Evolutionary conservation across 441 rosid genomes (phyloP), one percentile per base, ranked within the genome.

Genomic region (Raphanus hybrid): DNA sequence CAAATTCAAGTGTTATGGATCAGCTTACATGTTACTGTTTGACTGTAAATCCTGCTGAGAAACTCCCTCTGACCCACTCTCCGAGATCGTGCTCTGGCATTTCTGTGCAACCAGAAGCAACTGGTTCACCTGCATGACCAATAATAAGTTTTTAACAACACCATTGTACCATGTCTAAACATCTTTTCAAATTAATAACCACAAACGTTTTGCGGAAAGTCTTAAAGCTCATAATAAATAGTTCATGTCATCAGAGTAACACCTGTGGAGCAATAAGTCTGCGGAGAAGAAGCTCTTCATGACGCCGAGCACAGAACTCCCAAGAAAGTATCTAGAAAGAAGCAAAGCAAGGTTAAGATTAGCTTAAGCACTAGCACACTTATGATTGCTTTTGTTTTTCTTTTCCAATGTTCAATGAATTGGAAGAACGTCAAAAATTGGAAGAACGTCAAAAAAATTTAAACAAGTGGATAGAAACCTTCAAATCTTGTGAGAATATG

Each of bases 241-340:
- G 35, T 43, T 57, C 29, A 50, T 23, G 76, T 64, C 11, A 35
- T 68, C 35, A 65, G 48, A 73, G 39, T 73, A 35, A 62, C 79
- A 96, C 99, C 98, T 96, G 98, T 0, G 98, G 98, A 62, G 93
- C 94, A 80, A 96, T 93, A 84, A 93, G 86, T 69, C 92, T 90
- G 62, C 98, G 96, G 61, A 96, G 98, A 72, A 92, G 91, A 71
- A 96, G 96, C 84, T 96, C 97, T 86, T 93, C 98, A 82, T 96
- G 99, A 20, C 87, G 88, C 11, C 91, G 92, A 3, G 93, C 97
- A 86, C 99, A 96, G 78, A 96, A 96, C 82, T 96, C 98, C 99
- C 99, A 96, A 18, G 98, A 86, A 58, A 96, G 74, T 82, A 96
- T 93, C 99, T 96, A 83, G 59, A 63, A 66, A 54, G 67, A 77